A percentile compares a stretch with the other conserved stretches of the same genome.
phyloP scores from a whole-genome alignment of 352 stramenopile species.

The Phytopythium helicoides region DNA sequence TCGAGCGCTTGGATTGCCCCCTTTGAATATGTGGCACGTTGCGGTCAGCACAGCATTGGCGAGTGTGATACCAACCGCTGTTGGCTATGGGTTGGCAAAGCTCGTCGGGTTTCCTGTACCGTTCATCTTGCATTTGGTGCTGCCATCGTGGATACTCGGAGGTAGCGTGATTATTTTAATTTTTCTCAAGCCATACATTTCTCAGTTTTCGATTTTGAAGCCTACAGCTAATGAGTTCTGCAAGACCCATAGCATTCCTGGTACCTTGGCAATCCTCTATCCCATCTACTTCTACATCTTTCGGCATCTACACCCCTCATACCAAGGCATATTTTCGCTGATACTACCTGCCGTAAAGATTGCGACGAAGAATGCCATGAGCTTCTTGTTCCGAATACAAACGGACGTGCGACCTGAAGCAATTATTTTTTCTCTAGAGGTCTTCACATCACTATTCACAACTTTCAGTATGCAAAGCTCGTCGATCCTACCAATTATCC shows the following conservation, averaged over 20 bases:
- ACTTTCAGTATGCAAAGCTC: slow-evolving; percentile 31
- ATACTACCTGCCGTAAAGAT: slow-evolving; percentile 31
- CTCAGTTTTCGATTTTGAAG: background rate
- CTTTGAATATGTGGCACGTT: background rate
- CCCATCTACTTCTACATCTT: slow-evolving; percentile 1
- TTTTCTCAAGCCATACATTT: background rate
- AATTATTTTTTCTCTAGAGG: slow-evolving; percentile 18
- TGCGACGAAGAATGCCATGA: slow-evolving; percentile 17
- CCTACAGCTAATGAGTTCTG: background rate
- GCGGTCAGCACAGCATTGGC: background rate
- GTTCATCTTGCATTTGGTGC: background rate
- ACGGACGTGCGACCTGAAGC: slow-evolving; percentile 17
- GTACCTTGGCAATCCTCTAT: slow-evolving; percentile 1
- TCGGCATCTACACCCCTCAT: background rate
- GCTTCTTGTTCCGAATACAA: slow-evolving; percentile 8
- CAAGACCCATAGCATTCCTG: background rate
- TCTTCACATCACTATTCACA: slow-evolving; percentile 22
- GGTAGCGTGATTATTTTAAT: background rate
- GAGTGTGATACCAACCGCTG: background rate
- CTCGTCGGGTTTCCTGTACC: slow-evolving; percentile 1
- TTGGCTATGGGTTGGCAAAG: background rate
- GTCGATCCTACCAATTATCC: slow-evolving; percentile 11
- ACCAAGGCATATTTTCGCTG: slow-evolving; percentile 17
- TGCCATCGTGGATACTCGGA: background rate
- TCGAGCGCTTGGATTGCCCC: slow-evolving; percentile 9